A percentile compares a stretch with the other conserved stretches of the same genome.
phyloP scores from a whole-genome alignment of 805 yeast genomes.

The Ogataea paraovalis region DNA sequence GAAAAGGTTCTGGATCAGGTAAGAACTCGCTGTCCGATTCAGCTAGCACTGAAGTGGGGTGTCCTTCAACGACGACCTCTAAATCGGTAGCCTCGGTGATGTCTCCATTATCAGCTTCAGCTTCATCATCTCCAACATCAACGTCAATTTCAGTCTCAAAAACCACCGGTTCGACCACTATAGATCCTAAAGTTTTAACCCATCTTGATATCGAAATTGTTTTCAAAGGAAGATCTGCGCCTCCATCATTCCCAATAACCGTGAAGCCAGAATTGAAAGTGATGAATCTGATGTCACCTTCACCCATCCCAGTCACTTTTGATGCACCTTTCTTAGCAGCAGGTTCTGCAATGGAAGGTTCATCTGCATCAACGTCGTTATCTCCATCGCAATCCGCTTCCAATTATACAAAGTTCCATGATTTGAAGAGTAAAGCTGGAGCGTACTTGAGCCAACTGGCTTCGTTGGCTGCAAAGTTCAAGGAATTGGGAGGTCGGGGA shows the following conservation, averaged over 20 bases:
- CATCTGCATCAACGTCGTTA: background rate
- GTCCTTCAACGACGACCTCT: background rate
- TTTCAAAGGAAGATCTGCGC: constrained; percentile 2
- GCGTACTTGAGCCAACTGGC: constrained; percentile 1
- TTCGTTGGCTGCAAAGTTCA: background rate
- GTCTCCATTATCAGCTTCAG: background rate
- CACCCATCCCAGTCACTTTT: constrained; percentile 38
- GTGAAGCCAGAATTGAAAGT: constrained; percentile 7
- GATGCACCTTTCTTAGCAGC: constrained; percentile 12
- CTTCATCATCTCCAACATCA: constrained; percentile 4
- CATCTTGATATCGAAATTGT: constrained; percentile 6
- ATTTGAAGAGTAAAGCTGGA: constrained; percentile 7
- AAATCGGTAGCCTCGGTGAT: background rate
- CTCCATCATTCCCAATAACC: background rate
- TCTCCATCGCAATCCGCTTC: background rate
- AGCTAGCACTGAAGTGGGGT: background rate
- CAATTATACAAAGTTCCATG: background rate
- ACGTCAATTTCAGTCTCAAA: background rate
- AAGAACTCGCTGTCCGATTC: background rate
- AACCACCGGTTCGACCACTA: background rate
- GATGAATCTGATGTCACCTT: constrained; percentile 8
- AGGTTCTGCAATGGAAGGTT: too few relatives aligned
- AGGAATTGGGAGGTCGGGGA: constrained; percentile 1
- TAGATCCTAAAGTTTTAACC: background rate
- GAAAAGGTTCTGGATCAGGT: background rate